phyloP scores from a whole-genome alignment of 768 basidiomycete species.

The Udeniomyces megalosporus region DNA sequence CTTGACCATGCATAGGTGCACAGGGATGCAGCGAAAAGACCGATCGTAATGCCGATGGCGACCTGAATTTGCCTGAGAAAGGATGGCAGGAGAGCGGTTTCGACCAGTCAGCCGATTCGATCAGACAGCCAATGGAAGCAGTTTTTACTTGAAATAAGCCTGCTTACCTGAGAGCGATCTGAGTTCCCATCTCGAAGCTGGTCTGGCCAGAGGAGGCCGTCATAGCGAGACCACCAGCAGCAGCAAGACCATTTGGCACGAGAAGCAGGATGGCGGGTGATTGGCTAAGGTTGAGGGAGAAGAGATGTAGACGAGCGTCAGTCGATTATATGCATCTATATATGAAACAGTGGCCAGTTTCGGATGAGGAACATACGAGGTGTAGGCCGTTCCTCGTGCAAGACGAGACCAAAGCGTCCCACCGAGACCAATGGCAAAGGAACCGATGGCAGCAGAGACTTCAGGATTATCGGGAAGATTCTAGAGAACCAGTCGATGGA shows the following conservation, averaged over 20 bases:
- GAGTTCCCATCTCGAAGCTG: slow-evolving; percentile 4
- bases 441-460: slow-evolving; percentile 3
- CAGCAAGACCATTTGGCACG: slow-evolving; percentile 13
- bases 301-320: background rate
- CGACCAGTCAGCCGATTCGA: no score
- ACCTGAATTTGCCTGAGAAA: slow-evolving; percentile 62
- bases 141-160: no score
- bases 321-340: no score
- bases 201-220: background rate
- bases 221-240: slow-evolving; percentile 13
- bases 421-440: background rate
- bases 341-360: background rate
- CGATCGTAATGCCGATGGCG: slow-evolving; percentile 42
- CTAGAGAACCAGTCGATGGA: background rate
- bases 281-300: background rate
- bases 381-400: slow-evolving; percentile 15
- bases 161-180: slow-evolving; percentile 6
- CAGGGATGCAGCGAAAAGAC: background rate
- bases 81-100: slow-evolving; percentile 15
- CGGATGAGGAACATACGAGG: background rate
- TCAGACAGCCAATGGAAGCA: no score
- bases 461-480: slow-evolving; percentile 1
- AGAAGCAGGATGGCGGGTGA: slow-evolving; percentile 8
- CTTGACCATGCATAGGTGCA: background rate
- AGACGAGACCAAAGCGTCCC: slow-evolving; percentile 8